A percentile compares a stretch with the other conserved stretches of the same genome.
Conservation (phyloP, 352 stramenopile genomes). For the Phytophthora fragariaefolia region DNA sequence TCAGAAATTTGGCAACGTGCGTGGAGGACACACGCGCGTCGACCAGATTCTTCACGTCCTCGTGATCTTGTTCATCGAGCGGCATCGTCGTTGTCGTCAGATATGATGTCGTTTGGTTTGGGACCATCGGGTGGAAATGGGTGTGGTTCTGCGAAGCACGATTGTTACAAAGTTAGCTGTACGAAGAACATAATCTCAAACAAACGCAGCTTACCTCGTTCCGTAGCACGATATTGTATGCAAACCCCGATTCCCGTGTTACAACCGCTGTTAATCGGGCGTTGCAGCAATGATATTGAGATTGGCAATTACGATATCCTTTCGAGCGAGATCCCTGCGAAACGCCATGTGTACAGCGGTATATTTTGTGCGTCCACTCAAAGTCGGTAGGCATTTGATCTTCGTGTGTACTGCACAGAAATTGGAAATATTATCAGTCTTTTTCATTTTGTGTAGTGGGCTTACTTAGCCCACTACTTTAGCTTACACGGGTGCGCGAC, state of each 20-base stretch:
- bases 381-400: constrained; percentile 9
- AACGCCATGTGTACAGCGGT: constrained; percentile 18
- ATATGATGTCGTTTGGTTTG: background rate
- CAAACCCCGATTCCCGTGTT: constrained; percentile 1
- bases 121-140: background rate
- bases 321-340: constrained; percentile 9
- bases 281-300: constrained; percentile 9
- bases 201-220: constrained; percentile 5
- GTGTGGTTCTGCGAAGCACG: background rate
- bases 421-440: background rate
- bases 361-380: constrained; percentile 4
- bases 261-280: constrained; percentile 2
- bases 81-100: constrained; percentile 4
- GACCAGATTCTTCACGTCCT: constrained; percentile 1
- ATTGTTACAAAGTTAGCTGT: background rate
- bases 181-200: background rate
- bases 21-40: constrained; percentile 6
- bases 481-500: no score
- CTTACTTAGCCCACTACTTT: no score
- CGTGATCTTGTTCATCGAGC: constrained; percentile 5
- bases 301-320: constrained; percentile 4
- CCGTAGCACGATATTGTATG: constrained; percentile 4
- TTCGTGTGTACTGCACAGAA: background rate
- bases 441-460: background rate
- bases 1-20: constrained; percentile 8